Percentiles rank a stretch among this genome's conserved stretches.
Evolutionary conservation across 2,329 filamentous ascomycete species (phyloP).

Genomic region (Geosmithia morbida): DNA sequence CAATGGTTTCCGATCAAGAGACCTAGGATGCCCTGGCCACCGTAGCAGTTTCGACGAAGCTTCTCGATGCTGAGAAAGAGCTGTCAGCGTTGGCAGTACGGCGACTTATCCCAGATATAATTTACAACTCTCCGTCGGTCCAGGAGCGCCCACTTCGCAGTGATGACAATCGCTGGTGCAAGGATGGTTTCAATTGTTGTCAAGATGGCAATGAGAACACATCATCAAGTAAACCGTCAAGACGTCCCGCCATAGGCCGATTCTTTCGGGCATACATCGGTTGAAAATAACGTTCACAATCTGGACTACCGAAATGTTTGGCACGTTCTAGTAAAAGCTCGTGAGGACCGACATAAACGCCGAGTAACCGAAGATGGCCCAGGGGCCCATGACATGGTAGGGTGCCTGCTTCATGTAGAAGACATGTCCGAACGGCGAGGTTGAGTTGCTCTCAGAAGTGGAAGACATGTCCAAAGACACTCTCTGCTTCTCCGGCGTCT

Average conservation of each 20-base stretch:
- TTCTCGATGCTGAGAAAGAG: constrained; percentile 36
- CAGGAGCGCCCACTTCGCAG: constrained; percentile 35
- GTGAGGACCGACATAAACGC: constrained; percentile 28
- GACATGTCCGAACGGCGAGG: constrained; percentile 36
- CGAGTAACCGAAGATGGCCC: constrained; percentile 34
- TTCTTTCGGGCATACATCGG: constrained; percentile 7
- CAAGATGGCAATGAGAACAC: constrained; percentile 23
- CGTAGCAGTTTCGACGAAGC: constrained; percentile 33
- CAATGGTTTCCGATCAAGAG: constrained; percentile 38
- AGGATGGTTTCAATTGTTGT: constrained; percentile 26
- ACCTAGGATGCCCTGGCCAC: constrained; percentile 32
- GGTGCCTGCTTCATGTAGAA: constrained; percentile 36
- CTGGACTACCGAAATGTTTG: constrained; percentile 31
- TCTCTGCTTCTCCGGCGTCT: constrained; percentile 5
- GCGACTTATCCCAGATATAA: constrained; percentile 41
- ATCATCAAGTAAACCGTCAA: constrained; percentile 25
- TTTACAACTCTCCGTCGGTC: constrained; percentile 34
- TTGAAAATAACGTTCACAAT: constrained; percentile 21
- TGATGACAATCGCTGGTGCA: constrained; percentile 26
- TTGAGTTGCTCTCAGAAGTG: constrained; percentile 4
- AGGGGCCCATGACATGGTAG: constrained; percentile 32
- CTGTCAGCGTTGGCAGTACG: constrained; percentile 45
- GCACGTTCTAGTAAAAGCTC: constrained; percentile 34
- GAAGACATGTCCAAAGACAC: constrained; percentile 1
- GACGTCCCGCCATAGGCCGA: constrained; percentile 14